phyloP scores from a whole-genome alignment of 208 protist species.

The Wallacemonas sp. region DNA sequence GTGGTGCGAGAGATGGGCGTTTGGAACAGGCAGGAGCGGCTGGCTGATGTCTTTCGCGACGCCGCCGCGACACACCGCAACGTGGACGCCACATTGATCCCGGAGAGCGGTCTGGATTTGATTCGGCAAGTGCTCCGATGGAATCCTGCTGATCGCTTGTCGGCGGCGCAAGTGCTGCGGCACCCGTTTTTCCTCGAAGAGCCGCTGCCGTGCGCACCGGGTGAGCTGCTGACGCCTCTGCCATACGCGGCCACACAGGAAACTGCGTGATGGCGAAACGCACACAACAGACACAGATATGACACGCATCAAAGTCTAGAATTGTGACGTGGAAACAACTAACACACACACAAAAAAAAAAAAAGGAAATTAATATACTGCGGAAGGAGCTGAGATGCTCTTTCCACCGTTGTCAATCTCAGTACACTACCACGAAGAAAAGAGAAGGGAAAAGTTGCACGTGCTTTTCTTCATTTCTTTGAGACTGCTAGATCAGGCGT shows the following conservation, averaged over 20 bases:
- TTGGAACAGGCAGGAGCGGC: slow-evolving; percentile 55
- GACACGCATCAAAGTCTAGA: too few relatives aligned
- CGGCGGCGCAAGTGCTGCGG: slow-evolving; percentile 64
- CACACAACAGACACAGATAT: neutral
- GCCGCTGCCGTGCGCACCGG: slow-evolving; percentile 62
- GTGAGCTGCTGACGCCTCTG: slow-evolving; percentile 65
- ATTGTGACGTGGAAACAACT: too few relatives aligned
- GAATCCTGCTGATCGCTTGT: slow-evolving; percentile 73
- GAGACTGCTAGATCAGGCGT: too few relatives aligned
- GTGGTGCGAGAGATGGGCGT: slow-evolving; percentile 56
- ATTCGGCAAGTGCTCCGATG: slow-evolving; percentile 70
- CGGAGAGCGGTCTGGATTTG: slow-evolving; percentile 68
- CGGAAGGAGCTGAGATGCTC: too few relatives aligned
- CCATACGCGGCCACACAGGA: slow-evolving; percentile 24
- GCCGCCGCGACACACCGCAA: slow-evolving; percentile 14
- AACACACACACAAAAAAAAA: too few relatives aligned
- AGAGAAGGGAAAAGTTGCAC: too few relatives aligned
- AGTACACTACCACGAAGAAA: too few relatives aligned
- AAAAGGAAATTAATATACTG: too few relatives aligned
- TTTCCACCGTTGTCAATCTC: too few relatives aligned
- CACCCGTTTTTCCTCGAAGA: slow-evolving; percentile 84
- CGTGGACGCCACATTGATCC: slow-evolving; percentile 19
- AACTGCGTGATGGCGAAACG: neutral
- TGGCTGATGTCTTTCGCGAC: slow-evolving; percentile 46
- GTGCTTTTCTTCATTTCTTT: too few relatives aligned